Evolutionary conservation across 257 asterid species (phyloP).

Genomic region (Solanum chiquidenum): DNA sequence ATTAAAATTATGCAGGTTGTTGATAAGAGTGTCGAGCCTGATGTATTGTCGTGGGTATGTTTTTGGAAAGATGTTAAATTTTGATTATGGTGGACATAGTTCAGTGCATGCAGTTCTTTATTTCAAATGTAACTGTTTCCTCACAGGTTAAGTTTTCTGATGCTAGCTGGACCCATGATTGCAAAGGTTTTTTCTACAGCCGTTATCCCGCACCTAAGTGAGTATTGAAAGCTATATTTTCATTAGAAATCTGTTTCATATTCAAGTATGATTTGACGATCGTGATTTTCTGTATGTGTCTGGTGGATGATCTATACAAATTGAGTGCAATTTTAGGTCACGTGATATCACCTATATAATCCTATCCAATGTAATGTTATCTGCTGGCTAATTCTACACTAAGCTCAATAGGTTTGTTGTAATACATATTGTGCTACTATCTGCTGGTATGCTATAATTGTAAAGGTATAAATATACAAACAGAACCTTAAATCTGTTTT

Average conservation of each 20-base stretch:
- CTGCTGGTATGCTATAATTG: background rate
- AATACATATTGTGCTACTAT: background rate
- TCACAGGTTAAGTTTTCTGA: conserved; percentile 79
- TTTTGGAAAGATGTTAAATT: background rate
- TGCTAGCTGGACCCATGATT: conserved; percentile 87
- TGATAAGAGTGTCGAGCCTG: conserved; percentile 52
- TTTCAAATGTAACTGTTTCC: background rate
- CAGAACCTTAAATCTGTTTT: background rate
- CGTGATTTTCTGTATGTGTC: background rate
- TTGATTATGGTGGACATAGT: background rate
- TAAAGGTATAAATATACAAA: background rate
- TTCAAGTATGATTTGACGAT: background rate
- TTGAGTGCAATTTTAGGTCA: background rate
- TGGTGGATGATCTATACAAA: background rate
- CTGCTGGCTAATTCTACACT: background rate
- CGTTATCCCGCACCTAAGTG: conserved; percentile 88
- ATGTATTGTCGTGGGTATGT: conserved; percentile 74
- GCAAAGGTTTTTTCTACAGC: conserved; percentile 89
- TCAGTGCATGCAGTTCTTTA: background rate
- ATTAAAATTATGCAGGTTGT: conserved; percentile 62
- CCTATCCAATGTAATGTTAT: background rate
- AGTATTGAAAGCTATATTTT: conserved; percentile 10
- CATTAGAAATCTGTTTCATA: background rate
- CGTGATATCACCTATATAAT: background rate
- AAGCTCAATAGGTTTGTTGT: background rate